Evolutionary conservation across 495 filamentous ascomycete genomes (phyloP), one percentile per base, ranked within the genome.

Genomic region (Aspergillus olivimuriae): DNA sequence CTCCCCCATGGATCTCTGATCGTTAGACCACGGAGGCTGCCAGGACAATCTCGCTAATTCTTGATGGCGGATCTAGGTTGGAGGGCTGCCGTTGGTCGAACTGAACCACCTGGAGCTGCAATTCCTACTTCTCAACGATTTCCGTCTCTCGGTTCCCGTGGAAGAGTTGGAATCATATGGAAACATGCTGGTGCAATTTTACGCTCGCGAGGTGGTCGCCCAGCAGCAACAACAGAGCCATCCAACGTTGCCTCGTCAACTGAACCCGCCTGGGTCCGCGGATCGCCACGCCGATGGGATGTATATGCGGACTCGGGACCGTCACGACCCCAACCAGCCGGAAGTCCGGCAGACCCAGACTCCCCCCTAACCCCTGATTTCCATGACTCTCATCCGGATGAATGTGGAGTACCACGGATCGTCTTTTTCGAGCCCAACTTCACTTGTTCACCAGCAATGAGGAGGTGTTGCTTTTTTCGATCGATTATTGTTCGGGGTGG

Each of bases 171-270:
- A 99, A 61, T 87, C 89, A 2, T 99, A 99, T 48, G 92, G 91
- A 6, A 99, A 92, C 2, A 96, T 96, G 94, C 76, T 99, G 2
- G 92, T 99, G 8, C 90, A 97, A 60, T 99, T 97, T 60, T 99
- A 97, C 53, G 90, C 89, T 0, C 75, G 94, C 18, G 94, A 97
- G 62, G 84, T 95, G 15, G 75, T 95, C 4, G 73, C 84, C 6
- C 86, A 86, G 52, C 76, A 78, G 45, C 67, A 73, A 31, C 57
- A 61, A n/a, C 55, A 60, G n/a, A 48, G 41, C 4, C 41, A 44
- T 20, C 11, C 16, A 9, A 14, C 17, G 9, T 40, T 57, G 2
- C 57, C 66, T 21, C 46, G 53, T 28, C 16, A 56, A 6, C 52
- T 63, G 1, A 37, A 55, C 19, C 39, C 53, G 14, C 33, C 53